Evolutionary conservation across 2,329 filamentous ascomycete species (phyloP), one percentile per base, ranked within the genome.

Genomic region (Didymella pomorum): DNA sequence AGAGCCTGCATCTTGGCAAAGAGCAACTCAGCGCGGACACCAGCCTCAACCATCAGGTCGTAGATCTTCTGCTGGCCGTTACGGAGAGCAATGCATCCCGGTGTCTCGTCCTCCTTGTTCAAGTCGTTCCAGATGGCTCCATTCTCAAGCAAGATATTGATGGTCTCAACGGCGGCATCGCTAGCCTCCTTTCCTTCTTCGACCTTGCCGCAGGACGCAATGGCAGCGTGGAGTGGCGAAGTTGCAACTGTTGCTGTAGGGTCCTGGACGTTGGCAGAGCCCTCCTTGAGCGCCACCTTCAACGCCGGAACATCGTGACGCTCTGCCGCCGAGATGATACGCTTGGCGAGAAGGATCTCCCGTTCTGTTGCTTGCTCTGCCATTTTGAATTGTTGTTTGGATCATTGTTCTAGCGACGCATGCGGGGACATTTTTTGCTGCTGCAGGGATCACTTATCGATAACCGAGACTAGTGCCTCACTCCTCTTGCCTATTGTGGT

Each of bases 101-200:
- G 74, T 14, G 74, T 76, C n/a, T 77, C 74, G 41, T 75, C 74
- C 29, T 75, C 68, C 47, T 70, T 72, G 62, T 76, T 75, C 55
- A 76, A 56, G 50, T 76, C 74, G 50, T 77, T 77, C 74, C 74
- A 77, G 53, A 77, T 76, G 18, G 72, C 73, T n/a, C 74, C 74
- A 55, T 77, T 76, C 46, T 75, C 63, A 11, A 77, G 69, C 28
- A 77, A 48, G 9, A 73, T 56, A 18, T 73, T 58, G 16, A 76
- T 68, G 0, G 72, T 76, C 39, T 72, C 64, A 6, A 75, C 47
- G 0, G 71, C 72, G 33, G 68, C 65, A 18, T 73, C 68, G 9
- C 61, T 62, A 0, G 64, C 67, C 55, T 73, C 67, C 60, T 73
- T 71, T 31, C 65, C 68, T 2, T 71, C 67, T 21, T 71, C 70